Percentiles rank a stretch among this genome's conserved stretches.
Conservation (phyloP, 1,139 yeast genomes). For the Chernovozyma aurita region DNA sequence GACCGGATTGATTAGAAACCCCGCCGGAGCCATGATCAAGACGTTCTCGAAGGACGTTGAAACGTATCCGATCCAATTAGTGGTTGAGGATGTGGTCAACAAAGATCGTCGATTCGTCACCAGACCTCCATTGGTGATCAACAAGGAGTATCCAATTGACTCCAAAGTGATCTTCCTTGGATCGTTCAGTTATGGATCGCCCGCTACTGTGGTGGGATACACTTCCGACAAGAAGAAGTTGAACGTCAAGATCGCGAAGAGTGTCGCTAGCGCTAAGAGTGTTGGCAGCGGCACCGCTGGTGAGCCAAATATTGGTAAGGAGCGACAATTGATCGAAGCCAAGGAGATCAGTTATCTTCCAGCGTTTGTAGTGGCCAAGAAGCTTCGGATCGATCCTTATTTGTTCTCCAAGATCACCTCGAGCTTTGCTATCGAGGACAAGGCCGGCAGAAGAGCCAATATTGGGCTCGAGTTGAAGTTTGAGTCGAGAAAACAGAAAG, state of each 20-base stretch:
- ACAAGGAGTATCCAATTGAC: constrained; percentile 74
- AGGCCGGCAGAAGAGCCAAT: constrained; percentile 49
- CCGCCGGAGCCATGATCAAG: constrained; percentile 75
- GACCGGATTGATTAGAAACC: constrained; percentile 69
- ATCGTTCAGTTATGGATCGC: constrained; percentile 83
- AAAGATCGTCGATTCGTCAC: constrained; percentile 72
- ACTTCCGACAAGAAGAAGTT: constrained; percentile 45
- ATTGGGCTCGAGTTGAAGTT: constrained; percentile 84
- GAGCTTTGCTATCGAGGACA: constrained; percentile 55
- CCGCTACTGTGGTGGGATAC: constrained; percentile 69
- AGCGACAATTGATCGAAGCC: constrained; percentile 54
- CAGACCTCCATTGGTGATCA: constrained; percentile 71
- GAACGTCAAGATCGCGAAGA: constrained; percentile 49
- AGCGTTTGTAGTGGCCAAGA: constrained; percentile 61
- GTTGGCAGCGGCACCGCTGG: no score
- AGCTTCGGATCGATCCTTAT: constrained; percentile 54
- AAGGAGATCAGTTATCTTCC: constrained; percentile 59
- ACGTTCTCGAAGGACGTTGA: constrained; percentile 52
- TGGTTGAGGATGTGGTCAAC: constrained; percentile 71
- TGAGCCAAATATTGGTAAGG: constrained; percentile 64
- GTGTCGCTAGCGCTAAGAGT: constrained; percentile 15
- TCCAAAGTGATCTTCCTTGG: constrained; percentile 81
- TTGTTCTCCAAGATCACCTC: constrained; percentile 78
- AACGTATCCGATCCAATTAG: constrained; percentile 67
- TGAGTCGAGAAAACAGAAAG: constrained; percentile 76